Evolutionary conservation across 1,284 basidiomycete genomes (phyloP).

Genomic region (Boletus holoroseus): DNA sequence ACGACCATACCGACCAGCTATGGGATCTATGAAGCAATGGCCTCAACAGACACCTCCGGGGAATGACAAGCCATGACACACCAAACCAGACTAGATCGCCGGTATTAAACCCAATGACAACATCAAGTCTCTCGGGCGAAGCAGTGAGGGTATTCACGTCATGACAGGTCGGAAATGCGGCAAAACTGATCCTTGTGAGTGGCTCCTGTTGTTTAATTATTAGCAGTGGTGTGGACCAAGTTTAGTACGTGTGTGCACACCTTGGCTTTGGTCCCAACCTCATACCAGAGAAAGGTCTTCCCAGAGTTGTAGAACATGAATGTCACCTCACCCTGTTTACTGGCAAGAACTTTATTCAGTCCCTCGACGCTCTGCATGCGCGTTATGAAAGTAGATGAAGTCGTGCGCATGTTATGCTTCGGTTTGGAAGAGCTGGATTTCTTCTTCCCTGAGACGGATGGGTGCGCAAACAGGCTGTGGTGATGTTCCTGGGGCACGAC

Average conservation of each 20-base stretch:
- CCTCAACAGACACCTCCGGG: not conserved
- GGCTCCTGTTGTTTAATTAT: slow-evolving; percentile 58
- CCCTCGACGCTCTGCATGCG: slow-evolving; percentile 78
- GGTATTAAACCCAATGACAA: slow-evolving; percentile 88
- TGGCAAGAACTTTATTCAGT: slow-evolving; percentile 64
- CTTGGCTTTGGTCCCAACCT: slow-evolving; percentile 73
- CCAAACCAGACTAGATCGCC: slow-evolving; percentile 94
- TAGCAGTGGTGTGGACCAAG: not conserved
- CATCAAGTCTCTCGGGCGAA: slow-evolving; percentile 74
- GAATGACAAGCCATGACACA: slow-evolving; percentile 32
- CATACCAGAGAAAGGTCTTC: slow-evolving; percentile 79
- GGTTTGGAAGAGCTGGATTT: slow-evolving; percentile 60
- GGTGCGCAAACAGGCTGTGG: slow-evolving; percentile 47
- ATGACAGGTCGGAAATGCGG: slow-evolving; percentile 84
- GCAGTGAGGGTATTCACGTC: slow-evolving; percentile 80
- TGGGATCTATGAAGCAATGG: slow-evolving; percentile 54
- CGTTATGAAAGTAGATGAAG: slow-evolving; percentile 85
- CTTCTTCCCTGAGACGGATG: slow-evolving; percentile 49
- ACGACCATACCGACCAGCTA: slow-evolving; percentile 79
- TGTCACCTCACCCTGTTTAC: slow-evolving; percentile 75
- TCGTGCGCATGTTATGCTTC: slow-evolving; percentile 83
- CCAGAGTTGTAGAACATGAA: slow-evolving; percentile 82
- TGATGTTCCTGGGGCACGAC: slow-evolving; percentile 33
- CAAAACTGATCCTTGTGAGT: slow-evolving; percentile 80
- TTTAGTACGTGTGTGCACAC: slow-evolving; percentile 38